These are phyloP conservation scores for Agarophyton chilense DNA, from an alignment of 23 red algal species.

Conservation along the genomic window DNA sequence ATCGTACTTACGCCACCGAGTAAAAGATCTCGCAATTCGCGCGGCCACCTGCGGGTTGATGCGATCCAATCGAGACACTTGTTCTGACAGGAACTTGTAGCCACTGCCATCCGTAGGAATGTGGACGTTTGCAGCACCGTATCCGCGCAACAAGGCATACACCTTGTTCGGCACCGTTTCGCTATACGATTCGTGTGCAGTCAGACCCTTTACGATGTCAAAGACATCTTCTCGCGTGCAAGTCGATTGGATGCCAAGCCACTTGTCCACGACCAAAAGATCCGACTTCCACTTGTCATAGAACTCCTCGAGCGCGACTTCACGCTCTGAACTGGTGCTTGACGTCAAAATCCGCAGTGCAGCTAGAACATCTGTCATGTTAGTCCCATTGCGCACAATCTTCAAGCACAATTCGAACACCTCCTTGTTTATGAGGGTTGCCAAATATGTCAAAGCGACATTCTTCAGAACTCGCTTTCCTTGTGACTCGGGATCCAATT, in stretches of 20 bases:
- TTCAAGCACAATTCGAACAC: conserved; percentile 62
- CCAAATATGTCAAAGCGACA: conserved; percentile 66
- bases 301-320: conserved; percentile 81
- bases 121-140: conserved; percentile 83
- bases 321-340: conserved; percentile 57
- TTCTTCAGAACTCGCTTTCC: conserved; percentile 86
- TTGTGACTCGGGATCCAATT: conserved; percentile 72
- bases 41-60: conserved; percentile 98
- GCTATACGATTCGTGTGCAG: conserved; percentile 78
- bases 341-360: conserved; percentile 65
- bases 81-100: conserved; percentile 90
- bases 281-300: conserved; percentile 92
- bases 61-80: conserved; percentile 76
- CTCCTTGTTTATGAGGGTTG: conserved; percentile 35
- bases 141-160: conserved; percentile 89
- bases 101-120: conserved; percentile 60
- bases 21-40: conserved; percentile 83
- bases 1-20: conserved; percentile 80
- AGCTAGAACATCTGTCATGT: conserved; percentile 92
- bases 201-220: conserved; percentile 74
- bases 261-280: conserved; percentile 86
- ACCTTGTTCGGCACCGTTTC: conserved; percentile 91
- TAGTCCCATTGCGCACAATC: conserved; percentile 62
- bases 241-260: conserved; percentile 89
- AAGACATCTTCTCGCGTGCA: conserved; percentile 74